Conservation (phyloP, 305 asterid genomes). For the Fraxinus velutina region DNA sequence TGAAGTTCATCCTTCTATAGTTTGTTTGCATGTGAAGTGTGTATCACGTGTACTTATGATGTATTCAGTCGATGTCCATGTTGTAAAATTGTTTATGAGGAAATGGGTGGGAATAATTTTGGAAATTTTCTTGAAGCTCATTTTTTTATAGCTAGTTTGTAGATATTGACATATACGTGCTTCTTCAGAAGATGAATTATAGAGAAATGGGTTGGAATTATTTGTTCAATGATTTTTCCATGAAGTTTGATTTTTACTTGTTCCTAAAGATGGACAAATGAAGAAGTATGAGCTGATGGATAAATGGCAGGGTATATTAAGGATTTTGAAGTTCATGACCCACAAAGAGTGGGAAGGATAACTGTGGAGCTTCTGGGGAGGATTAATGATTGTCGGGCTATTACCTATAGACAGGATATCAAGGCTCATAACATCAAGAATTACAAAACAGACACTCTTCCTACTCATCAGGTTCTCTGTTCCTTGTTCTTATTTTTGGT, state of each 20-base stretch:
- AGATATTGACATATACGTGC: background rate
- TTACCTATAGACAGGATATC: constrained; percentile 80
- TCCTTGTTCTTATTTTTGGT: background rate
- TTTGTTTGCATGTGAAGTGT: background rate
- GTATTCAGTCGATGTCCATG: background rate
- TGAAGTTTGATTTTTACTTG: background rate
- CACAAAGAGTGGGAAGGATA: constrained; percentile 76
- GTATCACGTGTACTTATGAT: background rate
- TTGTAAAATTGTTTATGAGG: background rate
- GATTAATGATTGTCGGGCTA: constrained; percentile 79
- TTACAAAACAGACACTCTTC: constrained; percentile 68
- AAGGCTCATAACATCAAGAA: constrained; percentile 51
- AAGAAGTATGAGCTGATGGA: constrained; percentile 21
- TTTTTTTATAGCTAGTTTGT: background rate
- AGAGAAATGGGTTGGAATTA: background rate
- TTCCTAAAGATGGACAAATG: constrained; percentile 13
- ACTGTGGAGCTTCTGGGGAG: constrained; percentile 78
- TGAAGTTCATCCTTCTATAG: background rate
- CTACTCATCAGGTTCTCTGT: constrained; percentile 74
- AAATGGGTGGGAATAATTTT: background rate
- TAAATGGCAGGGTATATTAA: constrained; percentile 72
- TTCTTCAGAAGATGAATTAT: background rate
- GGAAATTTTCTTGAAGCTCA: background rate
- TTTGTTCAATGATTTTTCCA: constrained; percentile 1
- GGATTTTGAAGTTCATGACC: constrained; percentile 71